phyloP scores from a whole-genome alignment of 2,329 filamentous ascomycete genomes.

The Aureobasidium lini region DNA sequence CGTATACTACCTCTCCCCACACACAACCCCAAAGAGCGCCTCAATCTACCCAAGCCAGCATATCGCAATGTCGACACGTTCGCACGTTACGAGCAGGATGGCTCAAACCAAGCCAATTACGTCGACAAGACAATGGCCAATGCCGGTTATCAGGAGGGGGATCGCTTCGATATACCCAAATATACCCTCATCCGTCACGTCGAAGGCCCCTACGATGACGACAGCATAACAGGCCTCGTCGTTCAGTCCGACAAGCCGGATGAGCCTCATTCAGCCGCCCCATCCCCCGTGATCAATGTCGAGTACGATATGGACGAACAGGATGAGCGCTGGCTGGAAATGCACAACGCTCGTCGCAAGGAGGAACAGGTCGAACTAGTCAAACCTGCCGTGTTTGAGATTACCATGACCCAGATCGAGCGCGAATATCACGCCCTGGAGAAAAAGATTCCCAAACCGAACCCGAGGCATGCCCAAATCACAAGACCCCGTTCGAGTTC shows the following conservation, averaged over 20 bases:
- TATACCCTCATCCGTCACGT: slow-evolving; percentile 58
- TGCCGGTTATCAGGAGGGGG: slow-evolving; percentile 91
- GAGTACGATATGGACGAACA: slow-evolving; percentile 99
- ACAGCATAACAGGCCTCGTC: slow-evolving; percentile 45
- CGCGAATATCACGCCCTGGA: slow-evolving; percentile 97
- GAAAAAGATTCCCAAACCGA: slow-evolving; percentile 88
- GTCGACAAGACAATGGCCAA: slow-evolving; percentile 95
- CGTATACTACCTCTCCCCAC: slow-evolving; percentile 70
- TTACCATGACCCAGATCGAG: slow-evolving; percentile 97
- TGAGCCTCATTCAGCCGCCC: slow-evolving; percentile 31
- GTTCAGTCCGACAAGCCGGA: slow-evolving; percentile 50
- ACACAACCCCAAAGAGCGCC: slow-evolving; percentile 70
- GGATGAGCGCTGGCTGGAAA: slow-evolving; percentile 90
- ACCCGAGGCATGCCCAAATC: slow-evolving; percentile 91
- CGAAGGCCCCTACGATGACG: slow-evolving; percentile 56
- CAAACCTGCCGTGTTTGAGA: slow-evolving; percentile 90
- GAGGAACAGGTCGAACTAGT: slow-evolving; percentile 70
- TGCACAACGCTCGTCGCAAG: slow-evolving; percentile 70
- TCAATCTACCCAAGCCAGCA: slow-evolving; percentile 69
- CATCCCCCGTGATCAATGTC: slow-evolving; percentile 62
- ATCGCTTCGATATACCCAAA: slow-evolving; percentile 74
- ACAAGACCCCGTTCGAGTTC: slow-evolving; percentile 89
- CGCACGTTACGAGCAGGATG: slow-evolving; percentile 73
- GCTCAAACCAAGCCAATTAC: slow-evolving; percentile 70
- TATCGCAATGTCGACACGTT: slow-evolving; percentile 75